Conservation (phyloP, 805 yeast species). For the Pichia paraexigua region DNA sequence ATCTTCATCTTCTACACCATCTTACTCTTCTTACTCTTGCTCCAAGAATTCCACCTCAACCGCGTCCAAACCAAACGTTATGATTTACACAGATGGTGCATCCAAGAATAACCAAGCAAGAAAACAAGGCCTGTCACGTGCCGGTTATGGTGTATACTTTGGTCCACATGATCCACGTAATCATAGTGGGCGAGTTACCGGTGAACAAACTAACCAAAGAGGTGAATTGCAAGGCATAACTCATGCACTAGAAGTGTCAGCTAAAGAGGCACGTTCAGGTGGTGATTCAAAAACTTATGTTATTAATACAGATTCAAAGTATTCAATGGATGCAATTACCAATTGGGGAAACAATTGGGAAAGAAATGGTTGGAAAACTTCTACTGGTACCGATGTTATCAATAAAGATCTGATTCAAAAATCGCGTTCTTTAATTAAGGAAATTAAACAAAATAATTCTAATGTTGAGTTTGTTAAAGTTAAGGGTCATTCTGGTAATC, state of each 20-base stretch:
- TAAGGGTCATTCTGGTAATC: slow-evolving; percentile 59
- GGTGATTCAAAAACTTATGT: slow-evolving; percentile 21
- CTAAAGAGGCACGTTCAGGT: slow-evolving; percentile 23
- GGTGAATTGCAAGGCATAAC: slow-evolving; percentile 70
- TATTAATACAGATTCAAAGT: slow-evolving; percentile 66
- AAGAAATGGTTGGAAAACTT: slow-evolving; percentile 42
- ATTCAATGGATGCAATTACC: slow-evolving; percentile 48
- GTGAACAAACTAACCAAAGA: slow-evolving; percentile 63
- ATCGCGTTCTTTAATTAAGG: slow-evolving; percentile 20
- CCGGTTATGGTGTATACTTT: slow-evolving; percentile 75
- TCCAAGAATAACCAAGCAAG: slow-evolving; percentile 48
- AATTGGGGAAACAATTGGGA: slow-evolving; percentile 55
- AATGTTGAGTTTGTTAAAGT: slow-evolving; percentile 50
- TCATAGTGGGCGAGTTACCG: slow-evolving; percentile 42
- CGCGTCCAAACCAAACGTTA: background rate
- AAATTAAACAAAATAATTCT: slow-evolving; percentile 33
- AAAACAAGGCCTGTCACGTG: slow-evolving; percentile 24
- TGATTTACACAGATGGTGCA: slow-evolving; percentile 75
- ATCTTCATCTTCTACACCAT: background rate
- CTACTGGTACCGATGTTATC: slow-evolving; percentile 37
- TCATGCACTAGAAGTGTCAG: slow-evolving; percentile 42
- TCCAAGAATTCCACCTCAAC: background rate
- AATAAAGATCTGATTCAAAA: slow-evolving; percentile 45
- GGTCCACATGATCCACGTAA: slow-evolving; percentile 50
- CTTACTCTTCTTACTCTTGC: background rate